Evolutionary conservation across 1,139 yeast species (phyloP).

Genomic region (Taphrina populina): DNA sequence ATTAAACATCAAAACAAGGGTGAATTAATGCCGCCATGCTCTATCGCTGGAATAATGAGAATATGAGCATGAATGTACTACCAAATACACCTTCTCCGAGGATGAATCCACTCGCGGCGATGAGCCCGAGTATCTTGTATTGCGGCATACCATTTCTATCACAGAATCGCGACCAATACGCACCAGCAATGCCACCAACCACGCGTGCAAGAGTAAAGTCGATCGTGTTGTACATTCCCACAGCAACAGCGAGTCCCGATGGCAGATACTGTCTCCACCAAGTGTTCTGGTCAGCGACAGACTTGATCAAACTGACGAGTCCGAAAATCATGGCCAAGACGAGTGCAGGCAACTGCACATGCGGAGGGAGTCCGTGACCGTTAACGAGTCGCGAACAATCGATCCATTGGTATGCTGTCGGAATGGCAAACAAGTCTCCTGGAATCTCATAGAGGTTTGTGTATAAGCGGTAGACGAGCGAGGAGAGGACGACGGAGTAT

Average conservation of each 20-base stretch:
- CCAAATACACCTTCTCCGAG: slow-evolving; percentile 31
- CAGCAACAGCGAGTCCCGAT: slow-evolving; percentile 94
- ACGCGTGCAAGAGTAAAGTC: slow-evolving; percentile 91
- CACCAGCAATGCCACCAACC: slow-evolving; percentile 76
- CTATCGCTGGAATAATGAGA: background rate
- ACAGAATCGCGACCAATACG: slow-evolving; percentile 50
- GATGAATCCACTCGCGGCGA: slow-evolving; percentile 29
- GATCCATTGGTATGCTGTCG: slow-evolving; percentile 95
- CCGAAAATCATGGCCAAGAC: slow-evolving; percentile 69
- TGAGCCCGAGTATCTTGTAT: slow-evolving; percentile 13
- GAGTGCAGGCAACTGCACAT: slow-evolving; percentile 65
- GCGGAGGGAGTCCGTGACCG: slow-evolving; percentile 84
- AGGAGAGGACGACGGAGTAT: slow-evolving; percentile 76
- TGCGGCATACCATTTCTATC: slow-evolving; percentile 40
- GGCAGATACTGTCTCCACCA: slow-evolving; percentile 63
- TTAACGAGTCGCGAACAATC: slow-evolving; percentile 92
- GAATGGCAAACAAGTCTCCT: slow-evolving; percentile 73
- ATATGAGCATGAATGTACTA: slow-evolving; percentile 16
- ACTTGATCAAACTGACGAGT: slow-evolving; percentile 56
- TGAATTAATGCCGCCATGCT: no score
- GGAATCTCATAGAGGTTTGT: slow-evolving; percentile 82
- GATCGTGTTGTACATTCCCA: slow-evolving; percentile 92
- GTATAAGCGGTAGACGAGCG: slow-evolving; percentile 79
- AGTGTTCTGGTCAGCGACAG: slow-evolving; percentile 39
- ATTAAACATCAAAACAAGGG: no score